Base-by-base conservation (phyloP, 192 early-diverging fungal genomes). In the Podila minutissima region DNA sequence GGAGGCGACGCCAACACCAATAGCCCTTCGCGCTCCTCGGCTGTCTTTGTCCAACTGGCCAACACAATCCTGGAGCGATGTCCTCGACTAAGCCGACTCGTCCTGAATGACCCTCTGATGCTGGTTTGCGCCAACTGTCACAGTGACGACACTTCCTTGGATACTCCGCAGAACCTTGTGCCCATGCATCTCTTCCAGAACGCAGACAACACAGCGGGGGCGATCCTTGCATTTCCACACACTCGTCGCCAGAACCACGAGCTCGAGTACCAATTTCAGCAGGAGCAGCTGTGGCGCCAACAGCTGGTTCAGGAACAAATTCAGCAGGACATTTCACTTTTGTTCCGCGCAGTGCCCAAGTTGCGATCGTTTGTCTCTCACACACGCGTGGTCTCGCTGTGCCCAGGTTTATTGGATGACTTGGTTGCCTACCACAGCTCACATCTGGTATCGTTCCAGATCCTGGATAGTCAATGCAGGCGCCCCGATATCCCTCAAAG, bases 391-490 rank as follows among this genome's bases (percentile, higher is more conserved):
- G 61, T 64, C 9, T 38, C 66, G 20, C 53, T 35, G 26, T 67
- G 62, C 33, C 67, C 74, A 22, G 51, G 53, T 7, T 29, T 75
- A n/a, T 4, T 75, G 32, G 74, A 75, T 17, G 69, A 66, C 2
- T 29, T 75, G 8, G 20, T 75, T 2, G 62, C 68, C 13, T 64
- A 69, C 35, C 74, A 75, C 26, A 38, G 69, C 35, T 41, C 67
- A 8, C 74, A 75, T 49, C 53, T 75, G 11, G 17, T 35, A 8
- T 75, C 74, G 13, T 75, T 75, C 62, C 62, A 75, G 41, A 11
- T 75, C 11, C 24, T 75, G 4, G 66, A 69, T 24, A 35, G 63
- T 32, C 33, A 41, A 13, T 3, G 24, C 33, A 58, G 4, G n/a
- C 11, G 48, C 28, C 46, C 24, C 12, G 22, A 51, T 53, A 13